These are phyloP conservation scores for Casuarina cunninghamiana DNA, from an alignment of 306 rosid genomes.

Conservation along the genomic window DNA sequence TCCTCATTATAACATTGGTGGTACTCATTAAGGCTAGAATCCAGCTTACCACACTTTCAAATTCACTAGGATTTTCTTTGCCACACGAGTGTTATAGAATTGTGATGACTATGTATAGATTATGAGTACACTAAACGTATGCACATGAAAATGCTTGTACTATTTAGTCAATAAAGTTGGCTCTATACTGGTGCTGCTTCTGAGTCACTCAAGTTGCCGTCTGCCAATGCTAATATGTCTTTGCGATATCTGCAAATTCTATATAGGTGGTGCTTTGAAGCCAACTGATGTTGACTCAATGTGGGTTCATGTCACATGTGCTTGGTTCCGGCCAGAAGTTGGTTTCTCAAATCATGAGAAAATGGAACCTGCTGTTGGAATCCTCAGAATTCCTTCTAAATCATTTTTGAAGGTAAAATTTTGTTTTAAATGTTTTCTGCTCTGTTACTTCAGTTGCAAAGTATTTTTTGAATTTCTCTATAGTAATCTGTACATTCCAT, in stretches of 20 bases:
- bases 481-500: slow-evolving; percentile 1
- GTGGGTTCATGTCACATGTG: slow-evolving; percentile 96
- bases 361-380: slow-evolving; percentile 97
- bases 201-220: slow-evolving; percentile 5
- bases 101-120: slow-evolving; percentile 1
- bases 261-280: slow-evolving; percentile 94
- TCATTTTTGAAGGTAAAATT: slow-evolving; percentile 72
- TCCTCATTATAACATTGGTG: not conserved
- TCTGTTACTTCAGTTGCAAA: not conserved
- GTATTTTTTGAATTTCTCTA: slow-evolving; percentile 15
- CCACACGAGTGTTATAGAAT: slow-evolving; percentile 3
- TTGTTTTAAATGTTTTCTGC: not conserved
- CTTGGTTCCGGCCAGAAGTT: slow-evolving; percentile 93
- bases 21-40: not conserved
- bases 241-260: slow-evolving; percentile 21
- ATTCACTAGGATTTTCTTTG: not conserved
- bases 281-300: slow-evolving; percentile 86
- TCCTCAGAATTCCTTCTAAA: slow-evolving; percentile 72
- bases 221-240: slow-evolving; percentile 21
- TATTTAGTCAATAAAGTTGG: slow-evolving; percentile 6
- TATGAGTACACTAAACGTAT: slow-evolving; percentile 2
- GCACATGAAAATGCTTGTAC: not conserved
- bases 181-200: slow-evolving; percentile 10
- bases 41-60: not conserved
- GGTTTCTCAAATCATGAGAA: slow-evolving; percentile 69